Base-by-base conservation (phyloP, 495 filamentous ascomycete genomes). In the Endocarpon pusillum region DNA sequence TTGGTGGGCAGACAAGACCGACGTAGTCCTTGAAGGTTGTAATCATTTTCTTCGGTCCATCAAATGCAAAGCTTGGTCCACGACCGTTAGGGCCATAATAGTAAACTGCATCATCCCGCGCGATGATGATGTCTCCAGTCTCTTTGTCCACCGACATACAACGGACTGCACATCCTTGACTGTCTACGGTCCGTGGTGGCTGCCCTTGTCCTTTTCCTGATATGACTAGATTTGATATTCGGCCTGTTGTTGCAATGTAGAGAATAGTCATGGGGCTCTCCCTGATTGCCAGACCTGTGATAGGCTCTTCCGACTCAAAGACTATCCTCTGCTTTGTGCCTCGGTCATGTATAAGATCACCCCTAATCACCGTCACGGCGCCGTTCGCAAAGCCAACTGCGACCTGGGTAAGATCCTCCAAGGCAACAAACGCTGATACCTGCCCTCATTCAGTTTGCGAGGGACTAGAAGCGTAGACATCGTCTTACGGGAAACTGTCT, bases 361-460 rank as follows among this genome's bases (percentile, higher is more conserved):
- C 89, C 24, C 89, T 71, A 37, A 97, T 79, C 22, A 94, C 75
- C 6, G 83, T 91, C 19, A 97, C 89, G 7, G 84, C 76, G 14
- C 89, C 89, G 53, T 96, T 94, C 17, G 78, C 89, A 53, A 97
- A 97, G 12, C 91, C 89, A 8, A 96, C 75, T 16, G 85, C 89
- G 4, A 94, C 67, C 59, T 94, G 87, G 6, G 82, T 81, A 10
- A 96, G 62, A 50, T 93, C 81, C 25, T 80, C 75, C 20, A 92
- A 68, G 4, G 78, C 75, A 12, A 83, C 69, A 53, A 96, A 92
- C 9, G 85, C 84, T 16, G 85, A 89, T 19, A 94, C 81, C 82
- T 91, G 41, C 17, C n/a, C 9, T 19, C n/a, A 6, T 52, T 19
- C 20, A 14, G 3, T 20, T 17, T 25, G 3, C 7, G 10, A 2